A percentile compares a stretch with the other conserved stretches of the same genome.
Evolutionary conservation across 164 flowering plant genomes (phyloP).

Genomic region (Nymphaea colorata): DNA sequence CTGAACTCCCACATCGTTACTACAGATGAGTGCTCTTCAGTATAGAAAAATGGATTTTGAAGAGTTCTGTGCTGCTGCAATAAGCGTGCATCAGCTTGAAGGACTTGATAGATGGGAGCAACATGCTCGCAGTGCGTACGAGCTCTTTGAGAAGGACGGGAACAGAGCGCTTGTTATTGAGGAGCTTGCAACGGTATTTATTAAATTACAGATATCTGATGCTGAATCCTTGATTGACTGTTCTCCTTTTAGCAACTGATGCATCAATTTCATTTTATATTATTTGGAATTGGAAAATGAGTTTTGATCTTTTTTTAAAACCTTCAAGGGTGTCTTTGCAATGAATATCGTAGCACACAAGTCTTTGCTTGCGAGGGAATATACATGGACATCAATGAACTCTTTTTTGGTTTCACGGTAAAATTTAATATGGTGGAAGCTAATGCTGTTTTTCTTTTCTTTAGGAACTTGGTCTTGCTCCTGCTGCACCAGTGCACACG

Average conservation of each 20-base stretch:
- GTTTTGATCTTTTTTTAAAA: not conserved
- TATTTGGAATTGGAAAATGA: too few relatives aligned
- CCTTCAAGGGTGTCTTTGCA: too few relatives aligned
- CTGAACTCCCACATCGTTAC: not conserved
- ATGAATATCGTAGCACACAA: too few relatives aligned
- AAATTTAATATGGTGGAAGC: too few relatives aligned
- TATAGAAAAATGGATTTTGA: conserved; percentile 90
- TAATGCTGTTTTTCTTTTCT: not conserved
- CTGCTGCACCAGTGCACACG: conserved; percentile 75
- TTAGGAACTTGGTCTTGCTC: conserved; percentile 90
- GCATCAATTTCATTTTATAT: too few relatives aligned
- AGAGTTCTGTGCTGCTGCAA: conserved; percentile 88
- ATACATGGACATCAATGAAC: too few relatives aligned
- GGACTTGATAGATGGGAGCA: conserved; percentile 91
- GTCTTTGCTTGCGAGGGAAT: too few relatives aligned
- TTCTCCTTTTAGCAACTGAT: too few relatives aligned
- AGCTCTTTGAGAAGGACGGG: conserved; percentile 80
- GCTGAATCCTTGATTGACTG: too few relatives aligned
- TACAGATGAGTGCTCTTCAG: conserved; percentile 72
- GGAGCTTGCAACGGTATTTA: conserved; percentile 82
- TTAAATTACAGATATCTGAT: too few relatives aligned
- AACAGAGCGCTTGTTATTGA: conserved; percentile 84
- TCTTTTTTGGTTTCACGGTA: too few relatives aligned
- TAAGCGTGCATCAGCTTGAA: conserved; percentile 86
- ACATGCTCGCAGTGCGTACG: conserved; percentile 83